Conservation (phyloP, 2,329 filamentous ascomycete genomes). For the Penicillium oxalicum region DNA sequence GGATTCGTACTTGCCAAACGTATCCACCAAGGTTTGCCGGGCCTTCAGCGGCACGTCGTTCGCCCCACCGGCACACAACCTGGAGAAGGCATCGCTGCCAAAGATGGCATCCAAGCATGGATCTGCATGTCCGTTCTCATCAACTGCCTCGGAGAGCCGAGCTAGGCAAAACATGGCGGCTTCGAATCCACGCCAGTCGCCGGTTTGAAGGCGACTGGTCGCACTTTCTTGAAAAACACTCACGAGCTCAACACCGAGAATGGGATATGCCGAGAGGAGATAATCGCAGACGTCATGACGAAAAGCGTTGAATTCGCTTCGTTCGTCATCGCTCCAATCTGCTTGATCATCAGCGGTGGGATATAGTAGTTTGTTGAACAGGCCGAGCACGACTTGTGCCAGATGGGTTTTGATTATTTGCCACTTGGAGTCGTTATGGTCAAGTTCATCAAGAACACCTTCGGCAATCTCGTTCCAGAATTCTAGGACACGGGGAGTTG, state of each 20-base stretch:
- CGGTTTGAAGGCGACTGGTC: constrained; percentile 25
- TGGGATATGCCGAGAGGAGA: constrained; percentile 39
- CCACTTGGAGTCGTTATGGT: constrained; percentile 23
- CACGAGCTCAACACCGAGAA: constrained; percentile 39
- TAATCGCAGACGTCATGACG: constrained; percentile 44
- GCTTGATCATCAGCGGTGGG: constrained; percentile 28
- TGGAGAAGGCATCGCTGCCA: constrained; percentile 31
- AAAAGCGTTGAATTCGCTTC: constrained; percentile 39
- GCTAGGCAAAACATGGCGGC: constrained; percentile 41
- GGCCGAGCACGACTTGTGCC: constrained; percentile 36
- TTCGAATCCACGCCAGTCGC: constrained; percentile 41
- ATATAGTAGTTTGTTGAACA: constrained; percentile 40
- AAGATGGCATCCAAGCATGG: constrained; percentile 39
- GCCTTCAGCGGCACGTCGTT: constrained; percentile 32
- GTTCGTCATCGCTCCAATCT: constrained; percentile 40
- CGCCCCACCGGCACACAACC: constrained; percentile 28
- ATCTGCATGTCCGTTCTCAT: constrained; percentile 40
- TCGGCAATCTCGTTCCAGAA: constrained; percentile 41
- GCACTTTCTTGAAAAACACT: constrained; percentile 38
- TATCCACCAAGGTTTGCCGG: constrained; percentile 38
- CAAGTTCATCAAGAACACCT: constrained; percentile 29
- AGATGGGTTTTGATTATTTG: constrained; percentile 34
- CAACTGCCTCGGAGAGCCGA: constrained; percentile 41
- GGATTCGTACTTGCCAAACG: constrained; percentile 40
- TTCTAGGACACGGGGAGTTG: constrained; percentile 34